A percentile compares a stretch with the other conserved stretches of the same genome.
Evolutionary conservation across 805 yeast species (phyloP).

Genomic region (Candida railenensis): DNA sequence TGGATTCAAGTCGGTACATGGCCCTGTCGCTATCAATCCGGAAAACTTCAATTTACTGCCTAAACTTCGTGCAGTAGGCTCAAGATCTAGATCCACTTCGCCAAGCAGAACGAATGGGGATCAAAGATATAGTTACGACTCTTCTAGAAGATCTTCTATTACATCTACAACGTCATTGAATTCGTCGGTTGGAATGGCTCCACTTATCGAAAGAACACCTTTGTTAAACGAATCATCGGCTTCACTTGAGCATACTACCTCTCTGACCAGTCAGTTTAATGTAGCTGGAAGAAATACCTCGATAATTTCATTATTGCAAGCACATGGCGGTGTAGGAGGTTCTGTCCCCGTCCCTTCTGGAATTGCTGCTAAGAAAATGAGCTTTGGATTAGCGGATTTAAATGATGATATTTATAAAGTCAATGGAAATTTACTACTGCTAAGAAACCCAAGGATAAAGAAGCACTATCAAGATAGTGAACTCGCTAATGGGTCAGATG

Average conservation of each 20-base stretch:
- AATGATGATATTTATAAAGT: slow-evolving; percentile 18
- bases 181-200: not conserved
- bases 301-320: slow-evolving; percentile 22
- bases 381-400: slow-evolving; percentile 23
- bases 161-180: slow-evolving; percentile 15
- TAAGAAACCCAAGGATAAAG: slow-evolving; percentile 27
- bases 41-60: not conserved
- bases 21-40: not conserved
- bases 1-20: not conserved
- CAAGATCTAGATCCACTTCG: slow-evolving; percentile 3
- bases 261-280: not conserved
- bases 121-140: slow-evolving; percentile 2
- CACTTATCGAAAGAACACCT: slow-evolving; percentile 23
- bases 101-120: not conserved
- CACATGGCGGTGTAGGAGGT: slow-evolving; percentile 18
- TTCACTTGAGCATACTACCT: slow-evolving; percentile 12
- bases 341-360: slow-evolving; percentile 18
- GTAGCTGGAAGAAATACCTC: slow-evolving; percentile 19
- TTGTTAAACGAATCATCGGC: slow-evolving; percentile 25
- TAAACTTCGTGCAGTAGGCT: not conserved
- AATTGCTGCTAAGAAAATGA: slow-evolving; percentile 10
- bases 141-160: slow-evolving; percentile 18
- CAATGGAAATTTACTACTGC: slow-evolving; percentile 15
- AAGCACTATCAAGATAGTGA: slow-evolving; percentile 23
- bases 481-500: not conserved